A percentile compares a stretch with the other conserved stretches of the same genome.
Evolutionary conservation across 106 monocot species (phyloP).

Genomic region (Dioscorea zingiberensis): DNA sequence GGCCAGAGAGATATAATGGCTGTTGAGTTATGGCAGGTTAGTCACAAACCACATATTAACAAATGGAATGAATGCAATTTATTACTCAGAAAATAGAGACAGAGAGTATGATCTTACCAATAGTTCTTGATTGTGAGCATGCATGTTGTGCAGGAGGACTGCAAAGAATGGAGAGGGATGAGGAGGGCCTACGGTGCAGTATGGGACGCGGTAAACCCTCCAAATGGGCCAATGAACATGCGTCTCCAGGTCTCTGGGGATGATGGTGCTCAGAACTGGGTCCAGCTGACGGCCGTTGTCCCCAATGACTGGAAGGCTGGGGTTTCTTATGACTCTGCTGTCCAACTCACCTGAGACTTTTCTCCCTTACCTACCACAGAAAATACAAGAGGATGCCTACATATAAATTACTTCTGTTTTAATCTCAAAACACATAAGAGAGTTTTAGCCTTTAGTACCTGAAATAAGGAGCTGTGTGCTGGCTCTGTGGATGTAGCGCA

Average conservation of each 20-base stretch:
- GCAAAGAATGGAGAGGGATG: slow-evolving; percentile 18
- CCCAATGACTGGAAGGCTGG: slow-evolving; percentile 26
- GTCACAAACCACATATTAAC: too few species aligned
- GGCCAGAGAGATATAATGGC: slow-evolving; percentile 23
- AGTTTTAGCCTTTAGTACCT: too few species aligned
- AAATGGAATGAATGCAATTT: too few species aligned
- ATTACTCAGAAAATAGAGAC: background rate
- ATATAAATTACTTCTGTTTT: too few species aligned
- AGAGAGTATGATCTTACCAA: too few species aligned
- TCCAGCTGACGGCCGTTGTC: slow-evolving; percentile 7
- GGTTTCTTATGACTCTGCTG: slow-evolving; percentile 4
- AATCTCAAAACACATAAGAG: too few species aligned
- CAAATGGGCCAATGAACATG: slow-evolving; percentile 19
- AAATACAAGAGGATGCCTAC: too few species aligned
- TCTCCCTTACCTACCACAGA: too few species aligned
- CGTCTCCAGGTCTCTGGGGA: background rate
- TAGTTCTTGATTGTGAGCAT: background rate
- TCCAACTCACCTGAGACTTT: background rate
- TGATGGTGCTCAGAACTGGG: slow-evolving; percentile 12
- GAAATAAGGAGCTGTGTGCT: too few species aligned
- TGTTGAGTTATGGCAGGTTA: slow-evolving; percentile 1
- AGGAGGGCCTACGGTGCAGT: slow-evolving; percentile 28
- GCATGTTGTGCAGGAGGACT: slow-evolving; percentile 12
- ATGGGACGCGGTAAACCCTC: slow-evolving; percentile 26
- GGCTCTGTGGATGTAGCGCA: too few species aligned